Conservation (phyloP, 1,284 basidiomycete species). For the Termitomyces sp. region DNA sequence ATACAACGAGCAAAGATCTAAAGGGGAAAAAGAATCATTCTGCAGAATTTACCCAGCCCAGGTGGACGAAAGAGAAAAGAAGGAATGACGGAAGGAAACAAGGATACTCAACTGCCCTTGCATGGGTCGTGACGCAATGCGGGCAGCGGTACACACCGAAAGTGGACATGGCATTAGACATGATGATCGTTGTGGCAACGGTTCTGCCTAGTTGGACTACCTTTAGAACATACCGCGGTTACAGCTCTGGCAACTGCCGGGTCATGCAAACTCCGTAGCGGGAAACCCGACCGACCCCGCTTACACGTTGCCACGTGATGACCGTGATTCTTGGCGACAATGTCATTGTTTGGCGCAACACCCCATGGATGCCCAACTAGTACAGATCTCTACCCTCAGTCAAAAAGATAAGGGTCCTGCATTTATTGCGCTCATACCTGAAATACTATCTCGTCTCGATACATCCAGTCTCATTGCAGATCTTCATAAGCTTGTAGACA, state of each 20-base stretch:
- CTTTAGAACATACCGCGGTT: no score
- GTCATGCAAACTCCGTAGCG: no score
- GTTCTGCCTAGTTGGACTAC: no score
- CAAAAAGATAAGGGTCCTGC: conserved; percentile 84
- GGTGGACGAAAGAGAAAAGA: no score
- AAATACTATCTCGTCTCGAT: conserved; percentile 49
- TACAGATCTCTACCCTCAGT: conserved; percentile 54
- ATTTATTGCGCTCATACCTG: conserved; percentile 57
- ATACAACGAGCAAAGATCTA: neutral
- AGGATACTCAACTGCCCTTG: neutral
- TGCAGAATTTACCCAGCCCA: neutral
- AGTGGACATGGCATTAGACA: neutral
- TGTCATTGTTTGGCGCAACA: neutral
- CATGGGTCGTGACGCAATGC: no score
- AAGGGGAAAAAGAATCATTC: neutral
- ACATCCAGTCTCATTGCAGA: conserved; percentile 42
- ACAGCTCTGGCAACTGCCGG: no score
- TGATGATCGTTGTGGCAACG: no score
- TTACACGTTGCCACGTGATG: neutral
- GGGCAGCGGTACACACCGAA: no score
- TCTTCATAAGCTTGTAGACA: conserved; percentile 65
- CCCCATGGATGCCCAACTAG: conserved; percentile 64
- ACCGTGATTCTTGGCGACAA: neutral
- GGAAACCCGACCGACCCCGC: no score
- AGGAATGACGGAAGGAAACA: neutral